Base-by-base conservation (phyloP, 2,329 filamentous ascomycete genomes). In the Fusarium sp. region DNA sequence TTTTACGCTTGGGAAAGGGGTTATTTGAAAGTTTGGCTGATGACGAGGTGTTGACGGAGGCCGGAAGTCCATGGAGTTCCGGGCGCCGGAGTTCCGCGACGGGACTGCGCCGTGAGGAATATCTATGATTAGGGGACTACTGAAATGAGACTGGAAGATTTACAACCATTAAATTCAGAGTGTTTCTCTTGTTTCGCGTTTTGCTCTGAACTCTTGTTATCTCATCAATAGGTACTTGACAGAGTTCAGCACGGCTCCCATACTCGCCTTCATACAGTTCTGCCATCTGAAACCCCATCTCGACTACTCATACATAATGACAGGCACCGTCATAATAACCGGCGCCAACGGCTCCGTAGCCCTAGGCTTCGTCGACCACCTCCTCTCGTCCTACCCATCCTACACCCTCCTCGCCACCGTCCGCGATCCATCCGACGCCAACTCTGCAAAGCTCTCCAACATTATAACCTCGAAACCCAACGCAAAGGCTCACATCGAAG, bases 331-430 rank as follows among this genome's bases (percentile, higher is more conserved):
- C 33, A 71, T 84, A 27, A 68, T 84, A 38, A 84, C 82, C 0
- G 82, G 80, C 0, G 82, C 82, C 22, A 85, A 85, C 64, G 82
- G 83, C 47, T 85, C 84, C 14, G 65, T 74, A 0, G 78, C 70
- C 6, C 35, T 71, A 0, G 63, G 47, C 2, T 77, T 75, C 7
- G 60, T 77, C 45, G 38, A 71, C 0, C 62, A 69, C 4, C 18
- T 79, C 25, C 54, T 77, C 11, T 31, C 62, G 0, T 31, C 60
- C 18, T 66, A 76, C 29, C 78, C 78, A 14, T 45, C 65, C 0
- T 63, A 78, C n/a, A 81, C 77, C 1, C 70, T 80, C 6, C 71
- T 84, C 22, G 68, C 81, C 22, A 80, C 82, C 10, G 82, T 84
- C 8, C 79, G 81, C 9, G 77, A 82, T 63, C 73, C 81, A 40